phyloP scores from a whole-genome alignment of 306 rosid genomes.

The Fagus crenata region DNA sequence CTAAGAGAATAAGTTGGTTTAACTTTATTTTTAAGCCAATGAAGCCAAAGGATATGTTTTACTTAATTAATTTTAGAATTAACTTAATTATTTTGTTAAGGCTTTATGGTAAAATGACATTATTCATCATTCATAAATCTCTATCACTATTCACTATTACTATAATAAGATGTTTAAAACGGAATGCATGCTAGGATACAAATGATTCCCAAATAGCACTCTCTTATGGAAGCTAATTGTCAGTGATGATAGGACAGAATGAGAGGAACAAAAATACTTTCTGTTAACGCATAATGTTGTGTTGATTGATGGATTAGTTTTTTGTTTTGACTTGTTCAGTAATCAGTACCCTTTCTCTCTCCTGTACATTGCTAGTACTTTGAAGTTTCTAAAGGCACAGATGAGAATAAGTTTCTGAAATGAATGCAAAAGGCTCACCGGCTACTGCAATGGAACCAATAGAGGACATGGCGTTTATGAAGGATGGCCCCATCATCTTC shows the following conservation, averaged over 20 bases:
- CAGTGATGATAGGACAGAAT: neutral
- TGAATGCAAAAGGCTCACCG: constrained; percentile 4
- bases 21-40: too few species aligned
- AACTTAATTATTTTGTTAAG: too few species aligned
- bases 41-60: too few species aligned
- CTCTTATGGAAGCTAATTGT: neutral
- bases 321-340: too few species aligned
- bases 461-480: neutral
- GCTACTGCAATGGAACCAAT: constrained; percentile 27
- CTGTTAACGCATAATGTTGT: neutral
- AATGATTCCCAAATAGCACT: neutral
- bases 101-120: neutral
- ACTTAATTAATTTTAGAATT: too few species aligned
- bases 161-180: neutral
- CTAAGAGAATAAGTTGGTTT: too few species aligned
- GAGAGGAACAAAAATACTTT: neutral
- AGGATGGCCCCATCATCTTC: constrained; percentile 21
- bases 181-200: neutral
- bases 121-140: neutral
- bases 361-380: constrained; percentile 23
- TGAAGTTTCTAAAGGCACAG: constrained; percentile 26
- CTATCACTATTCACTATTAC: too few species aligned
- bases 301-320: too few species aligned
- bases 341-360: neutral
- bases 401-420: constrained; percentile 17